Evolutionary conservation across 305 asterid species (phyloP), one percentile per base, ranked within the genome.

Genomic region (Ajuga reptans): DNA sequence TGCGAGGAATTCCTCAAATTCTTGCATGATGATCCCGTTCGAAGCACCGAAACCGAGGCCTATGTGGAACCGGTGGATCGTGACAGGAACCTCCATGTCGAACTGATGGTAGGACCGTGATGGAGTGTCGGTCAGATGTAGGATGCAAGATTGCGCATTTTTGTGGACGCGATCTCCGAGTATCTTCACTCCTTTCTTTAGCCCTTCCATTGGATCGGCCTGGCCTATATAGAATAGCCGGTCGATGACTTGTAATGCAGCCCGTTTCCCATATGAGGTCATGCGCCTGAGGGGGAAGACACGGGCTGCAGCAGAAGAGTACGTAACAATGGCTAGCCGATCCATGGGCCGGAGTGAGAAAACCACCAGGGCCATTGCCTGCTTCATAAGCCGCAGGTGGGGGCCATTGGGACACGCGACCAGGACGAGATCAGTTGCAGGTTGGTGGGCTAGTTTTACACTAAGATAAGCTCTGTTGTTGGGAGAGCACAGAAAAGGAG

Each of bases 321-420:
- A 81, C 3, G 96, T 83, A 1, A 88, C 95, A 11, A 92, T 86
- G 50, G 97, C 96, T 52, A 90, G 62, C 1, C 97, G 86, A 52
- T 92, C 98, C 8, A 77, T 72, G 12, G 90, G 91, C 1, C 95
- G 85, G 9, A 92, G 85, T 0, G 95, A 84, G 77, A 83, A 87
- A 16, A 92, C 93, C 31, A 84, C 91, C 54, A 88, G 64, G 0
- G 95, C 92, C 97, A 92, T 90, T 5, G 93, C 87, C 73, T 92
- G 96, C 80, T 87, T 90, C 92, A 88, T 83, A 46, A 89, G 92
- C 89, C 96, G 80, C 24, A 91, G 61, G 72, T 92, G 96, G 0
- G 97, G 98, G n/a, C 96, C 98, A 18, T 85, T 84, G 0, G 96
- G 93, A 70, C 91, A 85, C 3, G 93, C 96, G 3, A 92, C 90